Evolutionary conservation across 2,329 filamentous ascomycete genomes (phyloP).

Genomic region (Fusarium sp.): DNA sequence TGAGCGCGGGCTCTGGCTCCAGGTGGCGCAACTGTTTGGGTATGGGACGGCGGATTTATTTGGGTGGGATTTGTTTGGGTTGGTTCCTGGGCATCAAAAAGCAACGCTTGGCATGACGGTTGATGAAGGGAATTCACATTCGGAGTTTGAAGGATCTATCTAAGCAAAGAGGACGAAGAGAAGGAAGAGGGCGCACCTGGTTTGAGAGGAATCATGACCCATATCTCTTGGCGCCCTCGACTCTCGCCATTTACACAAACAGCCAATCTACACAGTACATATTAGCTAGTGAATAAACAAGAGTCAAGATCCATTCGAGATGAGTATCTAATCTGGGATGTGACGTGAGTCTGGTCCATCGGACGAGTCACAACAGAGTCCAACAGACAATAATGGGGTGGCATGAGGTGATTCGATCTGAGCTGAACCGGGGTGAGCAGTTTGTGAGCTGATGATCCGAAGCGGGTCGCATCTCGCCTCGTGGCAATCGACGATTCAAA

Average conservation of each 20-base stretch:
- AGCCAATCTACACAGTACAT: conserved; percentile 20
- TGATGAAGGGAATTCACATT: conserved; percentile 38
- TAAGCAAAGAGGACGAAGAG: conserved; percentile 8
- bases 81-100: conserved; percentile 35
- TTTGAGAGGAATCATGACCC: conserved; percentile 14
- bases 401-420: conserved; percentile 5
- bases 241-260: not conserved
- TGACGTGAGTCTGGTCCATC: not conserved
- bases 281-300: conserved; percentile 31
- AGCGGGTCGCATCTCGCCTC: conserved; percentile 1
- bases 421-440: not conserved
- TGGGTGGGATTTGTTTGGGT: conserved; percentile 13
- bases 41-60: conserved; percentile 19
- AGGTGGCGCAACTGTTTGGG: conserved; percentile 32
- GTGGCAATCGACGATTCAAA: conserved; percentile 2
- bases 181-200: conserved; percentile 16
- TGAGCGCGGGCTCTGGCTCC: conserved; percentile 36
- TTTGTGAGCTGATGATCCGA: conserved; percentile 5
- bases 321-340: not conserved
- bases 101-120: conserved; percentile 41
- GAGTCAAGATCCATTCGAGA: conserved; percentile 11
- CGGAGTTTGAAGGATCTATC: conserved; percentile 39
- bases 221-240: conserved; percentile 11
- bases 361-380: not conserved
- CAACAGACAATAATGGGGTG: not conserved